phyloP scores from a whole-genome alignment of 495 filamentous ascomycete genomes.

The Tuber umbilicatum region DNA sequence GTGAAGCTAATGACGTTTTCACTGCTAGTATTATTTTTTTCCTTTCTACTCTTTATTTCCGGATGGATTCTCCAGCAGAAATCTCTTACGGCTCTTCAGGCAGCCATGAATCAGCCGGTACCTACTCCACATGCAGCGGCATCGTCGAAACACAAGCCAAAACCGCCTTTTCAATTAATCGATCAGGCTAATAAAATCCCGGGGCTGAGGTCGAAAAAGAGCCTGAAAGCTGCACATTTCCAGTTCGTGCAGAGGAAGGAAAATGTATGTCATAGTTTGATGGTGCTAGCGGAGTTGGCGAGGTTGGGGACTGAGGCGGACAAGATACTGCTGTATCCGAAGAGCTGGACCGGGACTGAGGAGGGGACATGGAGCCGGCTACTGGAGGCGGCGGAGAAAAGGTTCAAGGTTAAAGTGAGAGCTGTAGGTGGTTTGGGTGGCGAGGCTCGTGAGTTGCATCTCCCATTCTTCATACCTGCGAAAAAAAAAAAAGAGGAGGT shows the following conservation, averaged over 20 bases:
- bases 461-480: conserved; percentile 48
- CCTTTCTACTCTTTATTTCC: conserved; percentile 59
- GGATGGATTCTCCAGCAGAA: conserved; percentile 67
- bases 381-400: conserved; percentile 53
- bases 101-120: conserved; percentile 49
- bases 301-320: conserved; percentile 58
- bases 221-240: conserved; percentile 55
- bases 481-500: conserved; percentile 46
- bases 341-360: conserved; percentile 48
- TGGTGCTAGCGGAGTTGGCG: conserved; percentile 63
- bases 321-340: conserved; percentile 61
- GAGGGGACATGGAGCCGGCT: conserved; percentile 49
- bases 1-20: conserved; percentile 7
- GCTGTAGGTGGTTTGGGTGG: conserved; percentile 18
- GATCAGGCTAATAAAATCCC: conserved; percentile 12
- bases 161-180: conserved; percentile 11
- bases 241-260: conserved; percentile 63
- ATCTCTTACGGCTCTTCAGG: conserved; percentile 58
- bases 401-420: conserved; percentile 54
- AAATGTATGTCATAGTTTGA: conserved; percentile 69
- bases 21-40: conserved; percentile 52
- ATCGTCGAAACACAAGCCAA: conserved; percentile 25
- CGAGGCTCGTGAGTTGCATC: conserved; percentile 7
- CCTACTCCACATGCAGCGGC: neutral
- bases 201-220: conserved; percentile 50